Evolutionary conservation across 2,329 filamentous ascomycete species (phyloP).

Genomic region (Colletotrichum destructivum): DNA sequence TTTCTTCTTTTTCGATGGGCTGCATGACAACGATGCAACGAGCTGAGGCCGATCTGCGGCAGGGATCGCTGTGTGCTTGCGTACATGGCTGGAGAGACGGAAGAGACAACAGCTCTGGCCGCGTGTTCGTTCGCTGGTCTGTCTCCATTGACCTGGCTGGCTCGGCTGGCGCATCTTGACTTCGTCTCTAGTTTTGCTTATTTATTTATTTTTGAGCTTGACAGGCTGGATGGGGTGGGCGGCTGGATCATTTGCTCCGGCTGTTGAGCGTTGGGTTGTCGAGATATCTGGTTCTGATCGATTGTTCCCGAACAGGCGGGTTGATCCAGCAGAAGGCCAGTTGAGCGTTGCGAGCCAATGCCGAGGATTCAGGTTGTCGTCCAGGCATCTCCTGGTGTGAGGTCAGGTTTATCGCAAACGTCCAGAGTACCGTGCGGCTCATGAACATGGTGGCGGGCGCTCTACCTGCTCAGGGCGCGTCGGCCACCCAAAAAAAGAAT

Average conservation of each 20-base stretch:
- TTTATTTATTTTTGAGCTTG: slow-evolving; percentile 10
- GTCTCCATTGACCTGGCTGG: neutral
- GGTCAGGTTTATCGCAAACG: slow-evolving; percentile 10
- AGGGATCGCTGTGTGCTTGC: slow-evolving; percentile 40
- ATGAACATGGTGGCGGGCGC: slow-evolving; percentile 19
- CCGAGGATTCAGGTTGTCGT: neutral
- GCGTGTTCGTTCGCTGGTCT: slow-evolving; percentile 10
- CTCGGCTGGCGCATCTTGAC: slow-evolving; percentile 20
- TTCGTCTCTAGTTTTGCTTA: slow-evolving; percentile 12
- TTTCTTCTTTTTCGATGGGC: neutral
- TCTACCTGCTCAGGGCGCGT: slow-evolving; percentile 25
- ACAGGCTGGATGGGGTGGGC: slow-evolving; percentile 12
- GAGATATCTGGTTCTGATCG: neutral
- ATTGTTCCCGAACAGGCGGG: no score
- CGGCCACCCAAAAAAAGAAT: slow-evolving; percentile 14
- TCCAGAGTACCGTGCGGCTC: slow-evolving; percentile 20
- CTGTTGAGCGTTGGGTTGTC: neutral
- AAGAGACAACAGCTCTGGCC: slow-evolving; percentile 13
- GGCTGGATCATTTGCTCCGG: slow-evolving; percentile 23
- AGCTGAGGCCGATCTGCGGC: slow-evolving; percentile 34
- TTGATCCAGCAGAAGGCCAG: no score
- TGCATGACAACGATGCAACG: slow-evolving; percentile 36
- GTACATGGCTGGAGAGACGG: slow-evolving; percentile 35
- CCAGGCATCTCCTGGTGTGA: neutral
- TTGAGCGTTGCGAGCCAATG: neutral